Evolutionary conservation across 805 yeast species (phyloP).

Genomic region (Kodamaea sagamina): DNA sequence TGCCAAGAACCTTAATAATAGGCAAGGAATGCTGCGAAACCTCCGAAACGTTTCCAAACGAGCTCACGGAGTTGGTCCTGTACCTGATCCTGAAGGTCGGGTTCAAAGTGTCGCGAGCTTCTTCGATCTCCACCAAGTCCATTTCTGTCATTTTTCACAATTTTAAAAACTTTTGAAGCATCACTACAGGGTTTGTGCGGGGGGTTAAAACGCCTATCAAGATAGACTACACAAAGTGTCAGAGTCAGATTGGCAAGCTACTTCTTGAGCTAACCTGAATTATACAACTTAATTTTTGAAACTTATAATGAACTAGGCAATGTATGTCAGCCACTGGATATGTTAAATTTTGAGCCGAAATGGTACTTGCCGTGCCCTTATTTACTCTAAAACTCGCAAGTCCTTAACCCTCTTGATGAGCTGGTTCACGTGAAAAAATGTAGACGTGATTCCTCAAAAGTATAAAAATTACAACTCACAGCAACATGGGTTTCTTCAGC

Average conservation of each 20-base stretch:
- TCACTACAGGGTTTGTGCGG: slow-evolving; percentile 3
- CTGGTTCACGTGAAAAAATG: too few species aligned
- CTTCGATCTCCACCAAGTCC: slow-evolving; percentile 20
- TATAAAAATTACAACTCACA: slow-evolving; percentile 1
- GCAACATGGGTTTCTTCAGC: slow-evolving; percentile 51
- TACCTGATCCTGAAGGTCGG: slow-evolving; percentile 38
- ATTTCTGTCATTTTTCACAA: background rate
- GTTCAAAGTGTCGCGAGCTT: slow-evolving; percentile 28
- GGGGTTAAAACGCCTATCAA: slow-evolving; percentile 2
- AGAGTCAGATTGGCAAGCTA: too few species aligned
- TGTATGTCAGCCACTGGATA: too few species aligned
- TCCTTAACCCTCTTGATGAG: too few species aligned
- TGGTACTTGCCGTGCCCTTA: too few species aligned
- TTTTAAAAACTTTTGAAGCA: background rate
- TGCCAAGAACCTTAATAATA: slow-evolving; percentile 51
- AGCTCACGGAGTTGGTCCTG: slow-evolving; percentile 33
- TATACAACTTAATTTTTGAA: too few species aligned
- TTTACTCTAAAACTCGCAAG: too few species aligned
- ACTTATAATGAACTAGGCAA: too few species aligned
- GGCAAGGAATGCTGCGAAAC: slow-evolving; percentile 26
- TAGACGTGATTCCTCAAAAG: background rate
- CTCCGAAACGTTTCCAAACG: slow-evolving; percentile 18
- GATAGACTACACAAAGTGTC: background rate
- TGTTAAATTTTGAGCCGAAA: too few species aligned
- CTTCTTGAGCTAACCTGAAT: too few species aligned